Percentiles rank a stretch among this genome's conserved stretches.
These are phyloP conservation scores for Prillingera fragicola DNA, from an alignment of 1,284 basidiomycete species.

Conservation along the genomic window DNA sequence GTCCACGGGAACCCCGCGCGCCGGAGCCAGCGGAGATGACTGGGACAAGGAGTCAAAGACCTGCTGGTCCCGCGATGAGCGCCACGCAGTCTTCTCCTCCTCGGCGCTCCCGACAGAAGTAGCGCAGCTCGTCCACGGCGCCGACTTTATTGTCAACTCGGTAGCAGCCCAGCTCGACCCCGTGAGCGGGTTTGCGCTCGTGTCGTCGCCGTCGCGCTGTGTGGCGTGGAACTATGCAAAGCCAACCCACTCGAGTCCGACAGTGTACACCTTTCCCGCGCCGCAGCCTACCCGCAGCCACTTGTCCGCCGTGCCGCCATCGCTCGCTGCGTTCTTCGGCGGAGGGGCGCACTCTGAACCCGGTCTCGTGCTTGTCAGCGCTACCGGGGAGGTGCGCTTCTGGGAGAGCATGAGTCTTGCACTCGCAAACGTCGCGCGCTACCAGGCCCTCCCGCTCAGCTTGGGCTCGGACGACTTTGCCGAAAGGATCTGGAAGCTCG, in stretches of 20 bases:
- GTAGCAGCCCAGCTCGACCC: conserved; percentile 42
- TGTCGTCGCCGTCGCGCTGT: conserved; percentile 35
- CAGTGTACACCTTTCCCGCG: conserved; percentile 39
- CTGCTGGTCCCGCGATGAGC: conserved; percentile 35
- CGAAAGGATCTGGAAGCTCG: conserved; percentile 36
- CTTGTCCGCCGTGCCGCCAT: conserved; percentile 28
- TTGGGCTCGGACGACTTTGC: conserved; percentile 43
- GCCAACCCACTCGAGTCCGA: conserved; percentile 40
- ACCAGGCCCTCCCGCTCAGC: conserved; percentile 24
- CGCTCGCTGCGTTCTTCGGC: conserved; percentile 34
- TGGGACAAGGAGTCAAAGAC: conserved; percentile 15
- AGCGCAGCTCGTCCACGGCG: conserved; percentile 20
- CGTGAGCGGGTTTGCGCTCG: conserved; percentile 45
- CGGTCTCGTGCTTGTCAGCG: conserved; percentile 45
- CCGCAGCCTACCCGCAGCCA: conserved; percentile 28
- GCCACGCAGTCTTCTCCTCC: conserved; percentile 24
- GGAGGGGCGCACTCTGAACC: conserved; percentile 43
- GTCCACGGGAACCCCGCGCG: conserved; percentile 7
- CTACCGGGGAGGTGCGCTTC: conserved; percentile 44
- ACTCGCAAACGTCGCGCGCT: conserved; percentile 40
- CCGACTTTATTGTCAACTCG: conserved; percentile 43
- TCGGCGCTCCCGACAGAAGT: conserved; percentile 38
- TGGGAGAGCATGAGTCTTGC: conserved; percentile 49
- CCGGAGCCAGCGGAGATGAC: conserved; percentile 5
- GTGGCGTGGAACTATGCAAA: conserved; percentile 50